Evolutionary conservation across 371 early-diverging fungal genomes (phyloP).

Genomic region (Mucor piriformis): DNA sequence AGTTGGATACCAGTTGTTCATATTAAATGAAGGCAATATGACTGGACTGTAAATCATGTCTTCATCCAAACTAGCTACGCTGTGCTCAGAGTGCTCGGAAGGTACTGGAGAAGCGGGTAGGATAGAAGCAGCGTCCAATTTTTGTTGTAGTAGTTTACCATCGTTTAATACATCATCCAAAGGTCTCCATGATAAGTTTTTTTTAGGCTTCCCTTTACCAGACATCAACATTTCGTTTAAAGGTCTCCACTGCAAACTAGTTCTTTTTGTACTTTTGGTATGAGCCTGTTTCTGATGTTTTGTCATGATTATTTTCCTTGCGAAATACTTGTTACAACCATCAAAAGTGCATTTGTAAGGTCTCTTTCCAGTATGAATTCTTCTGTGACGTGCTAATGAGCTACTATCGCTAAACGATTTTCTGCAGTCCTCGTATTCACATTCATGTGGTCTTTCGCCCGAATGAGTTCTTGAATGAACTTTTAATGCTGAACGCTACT

Average conservation of each 20-base stretch:
- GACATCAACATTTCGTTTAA: constrained; percentile 19
- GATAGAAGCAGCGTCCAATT: not conserved
- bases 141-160: constrained; percentile 16
- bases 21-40: not conserved
- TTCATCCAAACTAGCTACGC: constrained; percentile 16
- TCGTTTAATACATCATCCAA: constrained; percentile 15
- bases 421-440: constrained; percentile 63
- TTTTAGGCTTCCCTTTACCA: constrained; percentile 4
- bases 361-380: constrained; percentile 71
- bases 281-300: constrained; percentile 29
- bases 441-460: constrained; percentile 78
- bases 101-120: constrained; percentile 4
- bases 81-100: constrained; percentile 27
- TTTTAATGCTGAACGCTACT: constrained; percentile 76
- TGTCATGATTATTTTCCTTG: constrained; percentile 22
- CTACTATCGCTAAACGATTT: constrained; percentile 61
- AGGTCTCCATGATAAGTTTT: constrained; percentile 14
- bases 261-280: constrained; percentile 14
- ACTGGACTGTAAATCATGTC: constrained; percentile 18
- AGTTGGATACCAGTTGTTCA: constrained; percentile 5
- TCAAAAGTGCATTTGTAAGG: constrained; percentile 61
- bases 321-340: constrained; percentile 42
- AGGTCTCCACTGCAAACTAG: constrained; percentile 25
- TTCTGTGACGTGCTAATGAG: constrained; percentile 48
- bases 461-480: constrained; percentile 81